Conservation (phyloP, 1,284 basidiomycete genomes). For the Xerocomus amazonicus region DNA sequence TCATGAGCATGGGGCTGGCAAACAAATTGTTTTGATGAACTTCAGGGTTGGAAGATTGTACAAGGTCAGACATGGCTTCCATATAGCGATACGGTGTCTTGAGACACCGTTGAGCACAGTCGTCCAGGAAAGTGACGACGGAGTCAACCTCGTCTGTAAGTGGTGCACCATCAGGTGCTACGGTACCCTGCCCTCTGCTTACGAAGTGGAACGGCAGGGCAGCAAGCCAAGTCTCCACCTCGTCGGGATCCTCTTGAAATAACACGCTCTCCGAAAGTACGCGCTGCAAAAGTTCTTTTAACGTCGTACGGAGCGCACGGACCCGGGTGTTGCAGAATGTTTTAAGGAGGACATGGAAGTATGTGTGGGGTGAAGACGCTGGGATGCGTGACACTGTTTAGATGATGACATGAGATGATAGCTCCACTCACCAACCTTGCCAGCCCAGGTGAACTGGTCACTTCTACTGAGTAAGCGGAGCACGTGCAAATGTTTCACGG, state of each 20-base stretch:
- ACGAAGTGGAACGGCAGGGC: conserved; percentile 44
- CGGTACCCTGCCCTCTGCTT: conserved; percentile 34
- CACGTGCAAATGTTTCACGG: conserved; percentile 73
- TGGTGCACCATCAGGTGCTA: conserved; percentile 49
- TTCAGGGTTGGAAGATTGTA: conserved; percentile 6
- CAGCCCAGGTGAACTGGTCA: conserved; percentile 75
- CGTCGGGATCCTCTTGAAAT: conserved; percentile 78
- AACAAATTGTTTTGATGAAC: conserved; percentile 24
- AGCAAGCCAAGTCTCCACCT: conserved; percentile 75
- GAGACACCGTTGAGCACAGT: conserved; percentile 79
- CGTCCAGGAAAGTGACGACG: conserved; percentile 78
- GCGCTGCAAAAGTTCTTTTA: conserved; percentile 56
- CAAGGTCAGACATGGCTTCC: conserved; percentile 49
- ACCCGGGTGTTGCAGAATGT: conserved; percentile 52
- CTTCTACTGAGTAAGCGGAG: conserved; percentile 69
- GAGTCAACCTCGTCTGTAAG: conserved; percentile 57
- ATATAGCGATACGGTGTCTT: conserved; percentile 88
- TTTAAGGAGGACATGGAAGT: conserved; percentile 66
- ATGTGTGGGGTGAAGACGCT: conserved; percentile 48
- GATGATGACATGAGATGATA: conserved; percentile 2
- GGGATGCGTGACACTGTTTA: not conserved
- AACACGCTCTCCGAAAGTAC: conserved; percentile 68
- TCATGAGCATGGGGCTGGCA: conserved; percentile 72
- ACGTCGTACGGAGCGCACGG: conserved; percentile 51
- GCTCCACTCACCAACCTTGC: conserved; percentile 57